Conservation (phyloP, 192 early-diverging fungal species). For the Coemansia sp. region DNA sequence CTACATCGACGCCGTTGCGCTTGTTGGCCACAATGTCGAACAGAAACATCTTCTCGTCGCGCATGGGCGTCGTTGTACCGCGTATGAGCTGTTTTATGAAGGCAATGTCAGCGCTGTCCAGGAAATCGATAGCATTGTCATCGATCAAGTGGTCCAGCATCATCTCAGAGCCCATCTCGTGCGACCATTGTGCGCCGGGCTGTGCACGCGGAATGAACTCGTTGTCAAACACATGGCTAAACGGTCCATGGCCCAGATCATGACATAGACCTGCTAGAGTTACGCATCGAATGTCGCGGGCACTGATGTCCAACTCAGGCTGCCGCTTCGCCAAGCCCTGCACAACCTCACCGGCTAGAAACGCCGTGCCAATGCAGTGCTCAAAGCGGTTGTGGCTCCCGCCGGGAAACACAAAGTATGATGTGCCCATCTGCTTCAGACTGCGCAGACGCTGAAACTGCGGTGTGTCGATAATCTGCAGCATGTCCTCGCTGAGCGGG, state of each 20-base stretch:
- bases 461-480: slow-evolving; percentile 84
- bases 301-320: slow-evolving; percentile 74
- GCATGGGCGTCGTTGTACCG: slow-evolving; percentile 47
- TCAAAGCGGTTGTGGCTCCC: slow-evolving; percentile 97
- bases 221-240: slow-evolving; percentile 93
- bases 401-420: slow-evolving; percentile 91
- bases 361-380: slow-evolving; percentile 85
- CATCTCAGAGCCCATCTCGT: slow-evolving; percentile 79
- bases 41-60: slow-evolving; percentile 65
- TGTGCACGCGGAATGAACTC: slow-evolving; percentile 71
- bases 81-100: slow-evolving; percentile 76
- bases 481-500: slow-evolving; percentile 61
- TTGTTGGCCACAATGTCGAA: slow-evolving; percentile 98
- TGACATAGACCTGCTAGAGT: slow-evolving; percentile 90
- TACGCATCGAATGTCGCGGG: slow-evolving; percentile 81
- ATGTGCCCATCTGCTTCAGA: slow-evolving; percentile 83
- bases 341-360: slow-evolving; percentile 76
- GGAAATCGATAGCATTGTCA: slow-evolving; percentile 68
- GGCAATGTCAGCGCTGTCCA: slow-evolving; percentile 54
- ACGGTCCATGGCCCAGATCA: slow-evolving; percentile 96
- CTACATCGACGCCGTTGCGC: slow-evolving; percentile 90
- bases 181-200: slow-evolving; percentile 63
- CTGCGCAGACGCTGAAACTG: slow-evolving; percentile 97
- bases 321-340: slow-evolving; percentile 70
- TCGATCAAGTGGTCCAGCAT: slow-evolving; percentile 83